phyloP scores from a whole-genome alignment of 78 protist genomes.

The Dictyostelium purpureum region DNA sequence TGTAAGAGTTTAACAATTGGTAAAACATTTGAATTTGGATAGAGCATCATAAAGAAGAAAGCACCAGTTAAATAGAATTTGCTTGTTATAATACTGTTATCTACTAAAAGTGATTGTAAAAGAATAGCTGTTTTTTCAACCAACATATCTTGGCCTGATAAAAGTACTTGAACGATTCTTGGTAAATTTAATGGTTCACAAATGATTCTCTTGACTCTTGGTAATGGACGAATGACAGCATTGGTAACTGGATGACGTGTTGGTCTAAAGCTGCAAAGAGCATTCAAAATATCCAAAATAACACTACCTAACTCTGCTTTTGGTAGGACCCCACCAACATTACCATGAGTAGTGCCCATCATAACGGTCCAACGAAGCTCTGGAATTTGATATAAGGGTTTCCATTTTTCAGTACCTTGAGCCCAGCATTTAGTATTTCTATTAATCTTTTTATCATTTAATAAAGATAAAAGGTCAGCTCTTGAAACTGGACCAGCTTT shows the following conservation, averaged over 20 bases:
- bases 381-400: constrained; percentile 44
- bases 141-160: constrained; percentile 85
- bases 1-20: constrained; percentile 69
- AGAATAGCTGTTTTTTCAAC: constrained; percentile 72
- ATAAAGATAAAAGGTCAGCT: constrained; percentile 29
- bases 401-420: constrained; percentile 91
- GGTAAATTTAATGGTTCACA: constrained; percentile 88
- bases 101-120: constrained; percentile 61
- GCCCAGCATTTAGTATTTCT: constrained; percentile 86
- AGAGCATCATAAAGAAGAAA: constrained; percentile 87
- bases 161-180: constrained; percentile 83
- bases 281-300: constrained; percentile 72
- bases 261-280: constrained; percentile 81
- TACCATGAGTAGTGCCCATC: constrained; percentile 21
- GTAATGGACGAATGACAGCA: constrained; percentile 86
- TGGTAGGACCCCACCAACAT: constrained; percentile 56
- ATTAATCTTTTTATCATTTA: constrained; percentile 17
- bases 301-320: constrained; percentile 68
- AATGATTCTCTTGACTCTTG: constrained; percentile 84
- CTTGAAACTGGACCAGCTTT: constrained; percentile 71
- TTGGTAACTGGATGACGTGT: constrained; percentile 80
- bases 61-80: constrained; percentile 87
- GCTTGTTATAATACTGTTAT: constrained; percentile 59
- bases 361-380: constrained; percentile 87
- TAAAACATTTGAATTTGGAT: constrained; percentile 86